Conservation (phyloP, 2,329 filamentous ascomycete genomes). For the Alternaria gansuensis region DNA sequence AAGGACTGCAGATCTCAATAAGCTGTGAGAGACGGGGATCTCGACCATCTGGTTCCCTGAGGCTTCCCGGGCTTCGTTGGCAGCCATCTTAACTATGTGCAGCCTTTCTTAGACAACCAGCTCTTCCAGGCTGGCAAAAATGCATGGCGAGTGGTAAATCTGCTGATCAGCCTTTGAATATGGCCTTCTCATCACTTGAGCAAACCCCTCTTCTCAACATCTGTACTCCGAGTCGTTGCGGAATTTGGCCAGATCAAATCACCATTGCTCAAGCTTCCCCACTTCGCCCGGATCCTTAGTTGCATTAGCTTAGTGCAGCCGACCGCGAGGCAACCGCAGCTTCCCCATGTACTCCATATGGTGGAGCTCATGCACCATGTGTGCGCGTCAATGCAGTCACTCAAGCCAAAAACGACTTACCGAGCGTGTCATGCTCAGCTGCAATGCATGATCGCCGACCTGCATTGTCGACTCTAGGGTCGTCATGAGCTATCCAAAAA, state of each 20-base stretch:
- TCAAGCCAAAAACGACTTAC: constrained; percentile 1
- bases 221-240: not conserved
- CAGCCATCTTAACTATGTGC: not conserved
- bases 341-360: constrained; percentile 6
- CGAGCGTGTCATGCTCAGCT: constrained; percentile 7
- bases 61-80: not conserved
- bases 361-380: constrained; percentile 9
- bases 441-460: constrained; percentile 22
- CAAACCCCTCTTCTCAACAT: not conserved
- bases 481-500: constrained; percentile 7
- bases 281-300: not conserved
- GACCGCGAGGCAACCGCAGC: constrained; percentile 10
- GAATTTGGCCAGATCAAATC: constrained; percentile 2
- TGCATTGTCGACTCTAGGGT: constrained; percentile 13
- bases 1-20: constrained; percentile 1
- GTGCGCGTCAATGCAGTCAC: constrained; percentile 14
- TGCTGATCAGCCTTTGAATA: not conserved
- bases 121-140: not conserved
- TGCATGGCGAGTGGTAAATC: not conserved
- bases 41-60: not conserved
- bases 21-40: not conserved
- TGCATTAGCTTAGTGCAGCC: constrained; percentile 7
- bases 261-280: constrained; percentile 6
- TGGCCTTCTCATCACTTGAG: not conserved
- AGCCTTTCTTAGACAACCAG: not conserved